Base-by-base conservation (phyloP, 2,329 filamentous ascomycete genomes). In the Penicillium sp. region DNA sequence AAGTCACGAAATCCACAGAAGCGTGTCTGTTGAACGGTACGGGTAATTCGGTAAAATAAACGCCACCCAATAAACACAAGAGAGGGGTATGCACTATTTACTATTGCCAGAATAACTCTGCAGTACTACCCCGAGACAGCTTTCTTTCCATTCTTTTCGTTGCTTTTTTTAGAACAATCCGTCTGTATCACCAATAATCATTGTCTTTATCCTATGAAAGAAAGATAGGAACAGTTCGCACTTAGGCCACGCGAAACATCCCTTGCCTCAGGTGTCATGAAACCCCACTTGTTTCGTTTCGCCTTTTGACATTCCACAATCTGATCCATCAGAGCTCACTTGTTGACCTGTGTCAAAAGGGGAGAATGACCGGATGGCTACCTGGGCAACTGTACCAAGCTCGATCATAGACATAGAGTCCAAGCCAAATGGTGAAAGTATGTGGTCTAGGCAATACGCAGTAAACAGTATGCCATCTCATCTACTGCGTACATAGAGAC, bases 221-320 rank as follows among this genome's bases (percentile, higher is more conserved):
- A 39, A 22, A 27, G 3, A 16, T 22, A 22, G 19, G 25, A n/a
- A n/a, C 4, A 14, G 3, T 33, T 33, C 10, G 13, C 29, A 29
- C 25, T 35, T 12, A 29, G 40, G 35, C 46, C 46, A 49, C 46
- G 46, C 46, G 46, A 49, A 49, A 30, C 36, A 25, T 16, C 27
- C 46, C 46, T 49, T 49, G 40, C 46, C 19, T 34, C 22, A 44
- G 38, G 33, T 37, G 39, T 16, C 37, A n/a, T 36, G 31, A 22
- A 22, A 28, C 13, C 13, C 19, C 36, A 27, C 42, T 46, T 33
- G 16, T 33, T 5, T 11, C 34, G 12, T 16, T 30, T 18, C 12
- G 40, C 34, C 27, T 29, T 27, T 27, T 4, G 10, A 39, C 29
- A 37, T 10, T 19, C 22, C 33, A 29, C 4, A 43, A 44, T 49